Evolutionary conservation across 805 yeast genomes (phyloP).

Genomic region (Zygoascus tannicola): DNA sequence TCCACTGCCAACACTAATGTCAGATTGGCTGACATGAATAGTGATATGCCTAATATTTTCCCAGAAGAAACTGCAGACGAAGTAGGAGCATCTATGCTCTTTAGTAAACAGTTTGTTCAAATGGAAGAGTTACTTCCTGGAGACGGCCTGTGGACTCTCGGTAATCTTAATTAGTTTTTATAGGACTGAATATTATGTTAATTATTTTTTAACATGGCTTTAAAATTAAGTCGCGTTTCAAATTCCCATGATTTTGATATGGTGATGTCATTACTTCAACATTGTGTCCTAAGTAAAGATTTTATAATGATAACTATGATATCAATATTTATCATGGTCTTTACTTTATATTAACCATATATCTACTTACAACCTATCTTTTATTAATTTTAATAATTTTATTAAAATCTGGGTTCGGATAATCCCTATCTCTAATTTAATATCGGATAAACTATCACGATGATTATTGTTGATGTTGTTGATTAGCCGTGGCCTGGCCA

Average conservation of each 20-base stretch:
- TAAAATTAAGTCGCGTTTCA: not conserved
- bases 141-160: not conserved
- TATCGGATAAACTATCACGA: no score
- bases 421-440: no score
- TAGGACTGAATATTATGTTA: not conserved
- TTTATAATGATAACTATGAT: no score
- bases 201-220: not conserved
- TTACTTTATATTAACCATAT: no score
- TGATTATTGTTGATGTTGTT: no score
- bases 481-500: no score
- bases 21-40: not conserved
- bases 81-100: not conserved
- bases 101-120: slow-evolving; percentile 3
- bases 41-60: not conserved
- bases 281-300: no score
- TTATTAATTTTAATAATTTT: no score
- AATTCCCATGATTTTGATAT: not conserved
- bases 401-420: no score
- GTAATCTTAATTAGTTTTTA: not conserved
- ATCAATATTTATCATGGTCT: no score
- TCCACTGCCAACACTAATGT: not conserved
- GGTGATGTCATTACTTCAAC: not conserved
- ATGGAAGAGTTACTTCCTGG: slow-evolving; percentile 8
- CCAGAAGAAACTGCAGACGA: not conserved
- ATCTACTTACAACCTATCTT: no score